Base-by-base conservation (phyloP, 2,329 filamentous ascomycete genomes). In the Xylariaceae sp. region DNA sequence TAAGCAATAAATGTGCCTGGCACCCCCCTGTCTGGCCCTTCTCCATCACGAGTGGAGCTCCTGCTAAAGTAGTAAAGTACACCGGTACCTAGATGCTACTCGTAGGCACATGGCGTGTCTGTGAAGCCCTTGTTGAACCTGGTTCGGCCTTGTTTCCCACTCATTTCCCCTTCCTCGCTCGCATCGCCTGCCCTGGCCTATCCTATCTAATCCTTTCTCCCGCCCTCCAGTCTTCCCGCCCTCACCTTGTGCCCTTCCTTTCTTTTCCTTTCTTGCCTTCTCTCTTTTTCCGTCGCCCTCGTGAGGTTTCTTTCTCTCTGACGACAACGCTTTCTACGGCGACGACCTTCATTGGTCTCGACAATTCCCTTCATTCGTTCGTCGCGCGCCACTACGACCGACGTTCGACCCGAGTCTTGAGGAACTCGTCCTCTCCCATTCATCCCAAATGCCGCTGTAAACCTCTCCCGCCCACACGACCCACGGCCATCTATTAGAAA, bases 241-340 rank as follows among this genome's bases (percentile, higher is more conserved):
- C 66, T 68, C 64, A 69, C 70, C 69, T 68, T 64, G 67, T 60
- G 62, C 70, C 70, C 65, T 62, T 72, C 69, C 57, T 62, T 69
- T 68, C 67, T 65, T 64, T 49, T 49, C 18, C 30, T 51, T 15
- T 35, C 49, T 66, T 59, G 60, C 58, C 61, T 67, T 66, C 67
- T 65, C 68, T 66, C 62, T 63, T 62, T 67, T 68, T 23, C 23
- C 64, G 70, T 69, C 68, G 70, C 70, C 68, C 64, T 68, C 69
- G 68, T 69, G 65, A 72, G 70, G 69, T 67, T 64, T 51, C 56
- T 64, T 67, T 64, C 68, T 69, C 67, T 54, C 53, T 67, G 69
- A 72, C 68, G 70, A 71, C 70, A 71, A 70, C 61, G 45, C 55
- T 61, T 63, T 58, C 53, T 66, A 64, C 67, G 69, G 63, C 67